These are phyloP conservation scores for Phanerochaete carnosa DNA, from an alignment of 768 basidiomycete species.

Conservation along the genomic window DNA sequence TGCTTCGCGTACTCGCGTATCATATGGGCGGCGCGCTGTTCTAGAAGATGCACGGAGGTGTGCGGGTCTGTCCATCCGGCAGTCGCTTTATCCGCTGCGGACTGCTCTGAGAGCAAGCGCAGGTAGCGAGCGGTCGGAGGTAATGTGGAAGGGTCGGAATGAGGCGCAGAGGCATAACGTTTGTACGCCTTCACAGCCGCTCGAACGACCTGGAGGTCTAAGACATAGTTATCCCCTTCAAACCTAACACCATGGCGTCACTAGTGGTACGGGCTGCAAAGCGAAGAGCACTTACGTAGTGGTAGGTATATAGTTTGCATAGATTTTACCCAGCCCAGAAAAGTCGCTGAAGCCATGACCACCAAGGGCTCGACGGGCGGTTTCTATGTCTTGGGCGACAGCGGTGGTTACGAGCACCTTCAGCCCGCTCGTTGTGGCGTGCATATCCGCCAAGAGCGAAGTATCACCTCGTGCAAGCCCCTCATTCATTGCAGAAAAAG, in stretches of 20 bases:
- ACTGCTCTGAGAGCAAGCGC: slow-evolving; percentile 37
- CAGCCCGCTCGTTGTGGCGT: slow-evolving; percentile 65
- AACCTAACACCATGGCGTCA: slow-evolving; percentile 36
- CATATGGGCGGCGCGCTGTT: slow-evolving; percentile 62
- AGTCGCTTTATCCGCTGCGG: slow-evolving; percentile 7
- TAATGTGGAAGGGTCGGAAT: slow-evolving; percentile 29
- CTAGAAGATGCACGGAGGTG: slow-evolving; percentile 47
- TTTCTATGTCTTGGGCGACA: slow-evolving; percentile 58
- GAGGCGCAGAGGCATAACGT: slow-evolving; percentile 27
- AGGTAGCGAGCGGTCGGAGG: slow-evolving; percentile 55
- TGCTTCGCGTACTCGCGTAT: slow-evolving; percentile 41
- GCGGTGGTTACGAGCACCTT: slow-evolving; percentile 56
- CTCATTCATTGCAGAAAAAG: slow-evolving; percentile 47
- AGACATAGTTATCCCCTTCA: slow-evolving; percentile 78
- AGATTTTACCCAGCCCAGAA: slow-evolving; percentile 60
- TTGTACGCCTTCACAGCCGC: slow-evolving; percentile 62
- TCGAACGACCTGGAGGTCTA: slow-evolving; percentile 72
- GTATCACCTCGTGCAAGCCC: slow-evolving; percentile 55
- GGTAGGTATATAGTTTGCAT: slow-evolving; percentile 62
- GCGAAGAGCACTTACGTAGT: slow-evolving; percentile 47
- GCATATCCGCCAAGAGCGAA: slow-evolving; percentile 65
- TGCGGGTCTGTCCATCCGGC: slow-evolving; percentile 35
- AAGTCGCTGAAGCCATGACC: slow-evolving; percentile 76
- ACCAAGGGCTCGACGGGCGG: slow-evolving; percentile 66
- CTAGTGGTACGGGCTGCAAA: background rate